These are phyloP conservation scores for Ganoderma sp. DNA, from an alignment of 1,284 basidiomycete species.

Conservation along the genomic window DNA sequence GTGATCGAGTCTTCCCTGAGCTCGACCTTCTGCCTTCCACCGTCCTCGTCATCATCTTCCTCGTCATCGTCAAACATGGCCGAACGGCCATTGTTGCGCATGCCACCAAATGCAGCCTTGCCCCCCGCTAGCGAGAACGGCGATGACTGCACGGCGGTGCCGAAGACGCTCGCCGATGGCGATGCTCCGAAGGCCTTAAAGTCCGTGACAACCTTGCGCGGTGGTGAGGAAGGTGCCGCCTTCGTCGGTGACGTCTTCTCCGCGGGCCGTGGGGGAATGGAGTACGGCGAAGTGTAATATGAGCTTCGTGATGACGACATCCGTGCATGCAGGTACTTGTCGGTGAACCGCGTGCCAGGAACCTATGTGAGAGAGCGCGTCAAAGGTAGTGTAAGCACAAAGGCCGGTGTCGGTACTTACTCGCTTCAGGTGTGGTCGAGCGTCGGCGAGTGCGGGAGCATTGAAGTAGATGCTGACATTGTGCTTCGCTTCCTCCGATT, in stretches of 20 bases:
- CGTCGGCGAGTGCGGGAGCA: conserved; percentile 76
- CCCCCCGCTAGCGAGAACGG: conserved; percentile 82
- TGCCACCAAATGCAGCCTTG: conserved; percentile 79
- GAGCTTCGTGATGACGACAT: conserved; percentile 60
- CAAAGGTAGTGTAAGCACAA: conserved; percentile 9
- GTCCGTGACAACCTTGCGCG: conserved; percentile 85
- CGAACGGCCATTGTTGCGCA: conserved; percentile 52
- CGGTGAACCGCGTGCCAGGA: conserved; percentile 91
- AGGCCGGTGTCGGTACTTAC: conserved; percentile 50
- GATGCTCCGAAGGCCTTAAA: conserved; percentile 91
- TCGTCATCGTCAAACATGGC: conserved; percentile 57
- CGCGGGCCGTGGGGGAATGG: conserved; percentile 50
- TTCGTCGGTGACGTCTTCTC: conserved; percentile 45
- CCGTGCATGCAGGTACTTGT: conserved; percentile 86
- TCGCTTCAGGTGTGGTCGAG: conserved; percentile 80
- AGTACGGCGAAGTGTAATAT: conserved; percentile 56
- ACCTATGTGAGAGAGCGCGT: conserved; percentile 56
- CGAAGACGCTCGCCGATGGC: conserved; percentile 75
- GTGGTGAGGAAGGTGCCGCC: conserved; percentile 58
- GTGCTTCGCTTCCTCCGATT: conserved; percentile 85
- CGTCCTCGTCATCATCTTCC: conserved; percentile 63
- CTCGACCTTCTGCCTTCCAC: conserved; percentile 73
- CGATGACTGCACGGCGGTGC: conserved; percentile 76
- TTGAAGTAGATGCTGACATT: conserved; percentile 90
- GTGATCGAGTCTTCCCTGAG: conserved; percentile 83